Conservation (phyloP, 148 eudicot genomes). For the Rhododendron ferrugineum region DNA sequence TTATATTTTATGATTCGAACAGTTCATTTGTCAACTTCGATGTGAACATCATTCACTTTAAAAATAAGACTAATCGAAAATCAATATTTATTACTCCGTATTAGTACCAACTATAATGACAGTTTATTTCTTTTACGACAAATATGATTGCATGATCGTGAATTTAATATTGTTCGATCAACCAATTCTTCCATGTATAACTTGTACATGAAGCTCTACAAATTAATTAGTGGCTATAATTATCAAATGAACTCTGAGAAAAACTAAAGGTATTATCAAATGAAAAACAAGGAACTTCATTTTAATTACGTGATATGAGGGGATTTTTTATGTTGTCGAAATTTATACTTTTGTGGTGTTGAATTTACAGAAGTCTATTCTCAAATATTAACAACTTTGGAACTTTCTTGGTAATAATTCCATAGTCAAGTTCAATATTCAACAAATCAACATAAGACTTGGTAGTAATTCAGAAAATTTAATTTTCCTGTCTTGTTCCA, state of each 20-base stretch:
- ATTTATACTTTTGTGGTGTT: not conserved
- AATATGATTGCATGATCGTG: too few relatives aligned
- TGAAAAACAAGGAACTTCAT: too few relatives aligned
- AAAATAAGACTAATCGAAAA: too few relatives aligned
- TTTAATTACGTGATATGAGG: not conserved
- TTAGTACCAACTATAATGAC: not conserved
- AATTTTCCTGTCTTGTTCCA: not conserved
- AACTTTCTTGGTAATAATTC: not conserved
- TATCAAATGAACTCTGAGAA: not conserved
- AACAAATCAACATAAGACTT: not conserved
- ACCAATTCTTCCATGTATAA: not conserved
- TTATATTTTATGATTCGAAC: not conserved
- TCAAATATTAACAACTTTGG: not conserved
- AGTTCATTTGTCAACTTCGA: too few relatives aligned
- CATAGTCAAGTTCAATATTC: not conserved
- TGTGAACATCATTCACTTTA: too few relatives aligned
- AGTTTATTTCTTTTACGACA: too few relatives aligned
- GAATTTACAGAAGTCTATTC: not conserved
- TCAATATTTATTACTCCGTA: too few relatives aligned
- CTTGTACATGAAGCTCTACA: not conserved
- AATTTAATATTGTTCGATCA: not conserved
- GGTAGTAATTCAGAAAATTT: not conserved
- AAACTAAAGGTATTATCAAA: too few relatives aligned
- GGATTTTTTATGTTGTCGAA: too few relatives aligned
- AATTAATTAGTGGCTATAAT: not conserved